These are phyloP conservation scores for Pseudozyma thailandica DNA, from an alignment of 1,284 basidiomycete species.

Conservation along the genomic window DNA sequence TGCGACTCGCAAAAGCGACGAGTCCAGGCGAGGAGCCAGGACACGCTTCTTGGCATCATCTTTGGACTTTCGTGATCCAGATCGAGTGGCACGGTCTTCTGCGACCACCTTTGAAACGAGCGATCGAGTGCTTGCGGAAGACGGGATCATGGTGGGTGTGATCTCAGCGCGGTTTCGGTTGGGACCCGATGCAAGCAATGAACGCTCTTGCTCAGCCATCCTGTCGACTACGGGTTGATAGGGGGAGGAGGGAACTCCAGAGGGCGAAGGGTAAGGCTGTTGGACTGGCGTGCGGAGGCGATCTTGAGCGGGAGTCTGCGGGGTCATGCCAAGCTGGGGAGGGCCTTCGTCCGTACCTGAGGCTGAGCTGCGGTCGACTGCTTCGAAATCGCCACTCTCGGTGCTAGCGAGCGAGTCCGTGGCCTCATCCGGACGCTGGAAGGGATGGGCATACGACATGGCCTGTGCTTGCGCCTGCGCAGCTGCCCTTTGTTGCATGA, in stretches of 20 bases:
- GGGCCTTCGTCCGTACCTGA: constrained; percentile 41
- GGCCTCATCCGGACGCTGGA: constrained; percentile 16
- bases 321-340: constrained; percentile 10
- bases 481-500: constrained; percentile 61
- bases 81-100: constrained; percentile 24
- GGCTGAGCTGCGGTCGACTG: constrained; percentile 46
- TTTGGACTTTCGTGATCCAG: constrained; percentile 31
- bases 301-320: constrained; percentile 13
- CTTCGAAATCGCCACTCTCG: constrained; percentile 46
- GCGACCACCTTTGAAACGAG: constrained; percentile 32
- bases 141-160: constrained; percentile 37
- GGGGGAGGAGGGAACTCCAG: constrained; percentile 21
- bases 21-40: constrained; percentile 54
- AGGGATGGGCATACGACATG: constrained; percentile 14
- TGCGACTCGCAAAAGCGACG: constrained; percentile 52
- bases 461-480: constrained; percentile 56
- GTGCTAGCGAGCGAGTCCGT: constrained; percentile 26
- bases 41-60: constrained; percentile 32
- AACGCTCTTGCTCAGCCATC: constrained; percentile 33
- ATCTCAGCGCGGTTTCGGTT: constrained; percentile 40
- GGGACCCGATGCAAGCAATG: constrained; percentile 43
- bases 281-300: constrained; percentile 20
- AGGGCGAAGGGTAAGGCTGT: constrained; percentile 22
- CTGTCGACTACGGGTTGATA: constrained; percentile 18
- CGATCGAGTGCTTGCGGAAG: constrained; percentile 43